These are phyloP conservation scores for Chlorella sp. DNA, from an alignment of 139 green algal species.

Conservation along the genomic window DNA sequence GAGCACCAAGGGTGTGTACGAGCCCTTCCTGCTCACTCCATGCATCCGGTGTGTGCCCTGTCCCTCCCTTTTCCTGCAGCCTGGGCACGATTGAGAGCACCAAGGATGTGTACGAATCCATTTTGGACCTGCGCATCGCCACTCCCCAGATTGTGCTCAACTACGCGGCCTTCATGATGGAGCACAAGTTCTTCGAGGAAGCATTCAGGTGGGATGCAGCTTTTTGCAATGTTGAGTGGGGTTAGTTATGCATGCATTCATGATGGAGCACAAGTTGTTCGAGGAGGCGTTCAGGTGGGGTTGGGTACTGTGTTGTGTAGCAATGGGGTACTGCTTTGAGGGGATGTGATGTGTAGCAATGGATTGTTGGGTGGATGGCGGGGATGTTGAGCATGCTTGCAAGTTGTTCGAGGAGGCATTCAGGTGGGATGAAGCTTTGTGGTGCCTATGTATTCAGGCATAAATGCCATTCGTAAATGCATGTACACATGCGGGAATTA, in stretches of 20 bases:
- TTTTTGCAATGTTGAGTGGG: too few relatives aligned
- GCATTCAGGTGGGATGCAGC: conserved; percentile 73
- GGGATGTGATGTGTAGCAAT: too few relatives aligned
- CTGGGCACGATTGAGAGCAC: conserved; percentile 89
- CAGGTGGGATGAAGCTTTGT: too few relatives aligned
- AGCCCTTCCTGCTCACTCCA: neutral
- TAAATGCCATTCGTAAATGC: too few relatives aligned
- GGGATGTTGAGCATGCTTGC: too few relatives aligned
- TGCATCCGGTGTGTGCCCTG: neutral
- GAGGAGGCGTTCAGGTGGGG: conserved; percentile 87
- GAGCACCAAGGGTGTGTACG: neutral
- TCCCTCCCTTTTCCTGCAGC: conserved; percentile 8
- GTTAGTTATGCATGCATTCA: too few relatives aligned
- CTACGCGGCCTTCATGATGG: conserved; percentile 90
- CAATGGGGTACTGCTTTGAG: neutral
- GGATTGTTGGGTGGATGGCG: too few relatives aligned
- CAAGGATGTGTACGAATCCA: conserved; percentile 84
- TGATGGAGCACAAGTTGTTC: conserved; percentile 93
- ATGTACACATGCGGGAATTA: too few relatives aligned
- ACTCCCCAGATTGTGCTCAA: conserved; percentile 98
- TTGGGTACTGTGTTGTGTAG: too few relatives aligned
- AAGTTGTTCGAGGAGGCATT: too few relatives aligned
- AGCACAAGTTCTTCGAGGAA: conserved; percentile 95
- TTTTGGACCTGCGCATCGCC: conserved; percentile 92
- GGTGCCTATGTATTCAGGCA: too few relatives aligned